phyloP scores from a whole-genome alignment of 192 early-diverging fungal genomes.

The Umbelopsis ramanniana region DNA sequence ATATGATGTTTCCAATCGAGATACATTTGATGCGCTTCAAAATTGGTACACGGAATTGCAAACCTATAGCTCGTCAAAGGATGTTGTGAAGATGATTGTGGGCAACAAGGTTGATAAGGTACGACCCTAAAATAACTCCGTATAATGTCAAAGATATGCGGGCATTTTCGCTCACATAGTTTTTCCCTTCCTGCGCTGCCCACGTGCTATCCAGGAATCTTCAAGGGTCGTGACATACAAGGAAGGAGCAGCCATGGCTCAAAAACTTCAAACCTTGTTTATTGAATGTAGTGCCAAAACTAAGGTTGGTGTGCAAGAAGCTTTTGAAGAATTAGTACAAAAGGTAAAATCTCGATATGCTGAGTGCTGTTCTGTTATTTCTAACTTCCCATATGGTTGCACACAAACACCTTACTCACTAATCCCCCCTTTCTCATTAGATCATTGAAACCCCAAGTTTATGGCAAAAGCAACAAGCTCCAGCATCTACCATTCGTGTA shows the following conservation, averaged over 20 bases:
- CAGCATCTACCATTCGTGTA: conserved; percentile 20
- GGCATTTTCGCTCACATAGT: no score
- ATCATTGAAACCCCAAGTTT: conserved; percentile 71
- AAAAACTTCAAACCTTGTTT: conserved; percentile 89
- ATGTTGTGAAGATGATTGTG: conserved; percentile 97
- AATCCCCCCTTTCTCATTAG: conserved; percentile 21
- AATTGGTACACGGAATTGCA: conserved; percentile 96
- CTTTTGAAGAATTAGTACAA: conserved; percentile 91
- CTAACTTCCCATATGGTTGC: background rate
- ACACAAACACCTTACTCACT: background rate
- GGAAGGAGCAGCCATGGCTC: conserved; percentile 93
- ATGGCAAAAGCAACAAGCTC: conserved; percentile 60
- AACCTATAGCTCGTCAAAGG: conserved; percentile 84
- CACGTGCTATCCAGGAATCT: conserved; percentile 43
- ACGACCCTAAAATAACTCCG: conserved; percentile 29
- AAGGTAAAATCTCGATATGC: conserved; percentile 64
- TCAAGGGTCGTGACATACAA: conserved; percentile 76
- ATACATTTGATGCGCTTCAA: conserved; percentile 90
- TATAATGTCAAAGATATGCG: no score
- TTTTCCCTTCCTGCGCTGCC: background rate
- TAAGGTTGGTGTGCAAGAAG: conserved; percentile 88
- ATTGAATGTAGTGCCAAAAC: conserved; percentile 98
- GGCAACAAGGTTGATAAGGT: conserved; percentile 99
- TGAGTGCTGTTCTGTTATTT: background rate
- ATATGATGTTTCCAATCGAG: conserved; percentile 95